Evolutionary conservation across 75 land plant genomes (phyloP), one percentile per base, ranked within the genome.

Genomic region (Picea glauca): DNA sequence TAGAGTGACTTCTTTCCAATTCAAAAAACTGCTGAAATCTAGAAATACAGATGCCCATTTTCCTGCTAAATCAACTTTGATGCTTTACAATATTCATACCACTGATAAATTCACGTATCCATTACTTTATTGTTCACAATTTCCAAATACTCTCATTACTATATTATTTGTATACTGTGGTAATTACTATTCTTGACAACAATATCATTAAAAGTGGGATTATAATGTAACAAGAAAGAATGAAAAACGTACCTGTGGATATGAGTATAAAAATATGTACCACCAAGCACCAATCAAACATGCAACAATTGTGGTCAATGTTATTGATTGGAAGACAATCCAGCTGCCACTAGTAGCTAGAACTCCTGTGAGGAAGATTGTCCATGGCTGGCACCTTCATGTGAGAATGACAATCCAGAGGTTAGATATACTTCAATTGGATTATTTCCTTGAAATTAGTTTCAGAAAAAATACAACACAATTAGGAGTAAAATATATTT

Each of bases 351-450:
- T 77, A 72, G 89, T 72, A 40, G 83, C 86, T 58, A 65, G 35
- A 17, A 85, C 79, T 73, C 98, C 98, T 46, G 98, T 88, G 26
- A 90, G 81, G 26, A 79, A 81, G 61, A 96, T 96, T 13, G 94
- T 96, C 98, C 98, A 96, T 26, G 98, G 98, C 81, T 96, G 98
- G 80, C 98, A 96, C 98, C 98, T 96, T 70, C 23, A 70, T 20
- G 13, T 35, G 43, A 70, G n/a, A 8, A 70, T 70, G n/a, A 70
- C n/a, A 70, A n/a, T 70, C 50, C 21, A 70, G 43, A 70, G 20
- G 43, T 70, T 70, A 70, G 74, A n/a, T 43, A 8, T 40, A 70
- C 5, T 70, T 35, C 54, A 70, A 43, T 70, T n/a, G 20, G 18
- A 13, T n/a, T 2, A 70, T 43, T 70, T 18, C 73, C 17, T 40